These are phyloP conservation scores for Casuarina equisetifolia DNA, from an alignment of 306 rosid genomes.

Conservation along the genomic window DNA sequence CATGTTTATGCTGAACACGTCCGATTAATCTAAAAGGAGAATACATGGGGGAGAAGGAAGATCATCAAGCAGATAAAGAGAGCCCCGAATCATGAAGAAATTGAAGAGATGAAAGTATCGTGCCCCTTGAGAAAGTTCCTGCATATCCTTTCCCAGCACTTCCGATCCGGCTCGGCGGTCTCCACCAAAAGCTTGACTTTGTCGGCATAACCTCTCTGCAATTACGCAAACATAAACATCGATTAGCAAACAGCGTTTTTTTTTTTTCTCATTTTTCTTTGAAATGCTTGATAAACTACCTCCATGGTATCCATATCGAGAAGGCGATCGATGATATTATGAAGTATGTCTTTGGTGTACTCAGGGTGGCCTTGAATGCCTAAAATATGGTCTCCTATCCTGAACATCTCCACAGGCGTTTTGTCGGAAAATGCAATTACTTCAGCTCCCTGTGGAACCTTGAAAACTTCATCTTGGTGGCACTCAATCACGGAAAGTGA, in stretches of 20 bases:
- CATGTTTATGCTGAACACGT: no score
- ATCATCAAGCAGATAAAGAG: not conserved
- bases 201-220: constrained; percentile 53
- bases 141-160: constrained; percentile 56
- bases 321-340: constrained; percentile 56
- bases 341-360: constrained; percentile 57
- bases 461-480: constrained; percentile 69
- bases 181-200: constrained; percentile 42
- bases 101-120: not conserved
- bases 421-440: constrained; percentile 63
- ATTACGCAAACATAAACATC: not conserved
- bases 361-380: constrained; percentile 84
- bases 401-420: constrained; percentile 69
- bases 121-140: constrained; percentile 52
- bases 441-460: constrained; percentile 62
- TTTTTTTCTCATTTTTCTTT: not conserved
- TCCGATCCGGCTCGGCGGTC: constrained; percentile 50
- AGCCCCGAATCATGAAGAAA: not conserved
- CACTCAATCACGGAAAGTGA: constrained; percentile 50
- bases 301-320: constrained; percentile 37
- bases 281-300: constrained; percentile 28
- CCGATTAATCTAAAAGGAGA: no score
- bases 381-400: constrained; percentile 51
- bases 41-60: no score
- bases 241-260: no score